Conservation (phyloP, 352 stramenopile species). For the Globisporangium perplexum region DNA sequence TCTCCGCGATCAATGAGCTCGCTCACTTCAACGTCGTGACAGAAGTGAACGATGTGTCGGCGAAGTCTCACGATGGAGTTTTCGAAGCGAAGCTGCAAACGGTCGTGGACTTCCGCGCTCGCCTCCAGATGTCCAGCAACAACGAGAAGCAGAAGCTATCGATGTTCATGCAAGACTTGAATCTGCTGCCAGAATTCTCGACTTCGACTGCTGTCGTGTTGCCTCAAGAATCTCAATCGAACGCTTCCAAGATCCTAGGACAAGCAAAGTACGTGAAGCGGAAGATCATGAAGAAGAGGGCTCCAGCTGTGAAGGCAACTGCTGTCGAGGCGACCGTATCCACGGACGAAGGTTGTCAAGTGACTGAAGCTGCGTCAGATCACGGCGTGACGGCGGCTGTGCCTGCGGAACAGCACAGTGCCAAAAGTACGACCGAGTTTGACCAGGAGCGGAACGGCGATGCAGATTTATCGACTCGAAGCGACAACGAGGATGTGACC, state of each 20-base stretch:
- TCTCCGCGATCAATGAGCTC: constrained; percentile 68
- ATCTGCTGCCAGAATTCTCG: constrained; percentile 5
- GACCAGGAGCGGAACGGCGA: background rate
- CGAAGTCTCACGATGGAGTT: constrained; percentile 17
- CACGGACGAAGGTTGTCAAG: background rate
- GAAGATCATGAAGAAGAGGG: constrained; percentile 12
- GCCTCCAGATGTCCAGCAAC: constrained; percentile 60
- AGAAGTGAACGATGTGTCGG: constrained; percentile 12
- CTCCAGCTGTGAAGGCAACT: background rate
- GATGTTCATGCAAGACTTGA: constrained; percentile 32
- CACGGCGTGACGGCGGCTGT: background rate
- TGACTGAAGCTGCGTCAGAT: background rate
- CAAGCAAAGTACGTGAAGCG: constrained; percentile 19
- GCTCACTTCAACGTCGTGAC: constrained; percentile 49
- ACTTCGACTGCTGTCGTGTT: background rate
- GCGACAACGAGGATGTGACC: background rate
- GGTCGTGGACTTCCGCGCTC: constrained; percentile 65
- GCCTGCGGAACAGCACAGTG: background rate
- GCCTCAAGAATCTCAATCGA: background rate
- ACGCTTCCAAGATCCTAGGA: constrained; percentile 11
- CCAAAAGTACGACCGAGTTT: background rate
- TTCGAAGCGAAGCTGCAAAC: constrained; percentile 61
- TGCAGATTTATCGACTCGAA: background rate
- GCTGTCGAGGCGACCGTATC: background rate
- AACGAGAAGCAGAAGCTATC: constrained; percentile 69